Evolutionary conservation across 2,329 filamentous ascomycete species (phyloP).

Genomic region (Penicillium frequentans): DNA sequence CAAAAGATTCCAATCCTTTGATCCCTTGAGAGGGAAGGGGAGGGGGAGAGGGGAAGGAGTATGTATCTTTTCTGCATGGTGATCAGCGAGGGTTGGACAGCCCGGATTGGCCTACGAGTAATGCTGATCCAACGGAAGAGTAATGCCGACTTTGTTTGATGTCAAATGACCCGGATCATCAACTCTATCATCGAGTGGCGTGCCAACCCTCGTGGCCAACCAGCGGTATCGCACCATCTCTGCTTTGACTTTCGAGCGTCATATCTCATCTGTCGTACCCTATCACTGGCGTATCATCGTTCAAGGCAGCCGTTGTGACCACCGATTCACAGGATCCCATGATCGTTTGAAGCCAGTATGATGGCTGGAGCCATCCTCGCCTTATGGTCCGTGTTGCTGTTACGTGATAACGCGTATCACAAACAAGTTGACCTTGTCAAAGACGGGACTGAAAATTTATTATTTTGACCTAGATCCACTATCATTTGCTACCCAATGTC

Average conservation of each 20-base stretch:
- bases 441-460: background rate
- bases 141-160: background rate
- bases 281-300: conserved; percentile 14
- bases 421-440: background rate
- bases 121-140: conserved; percentile 10
- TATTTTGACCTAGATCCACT: background rate
- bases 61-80: background rate
- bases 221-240: conserved; percentile 13
- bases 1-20: background rate
- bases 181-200: conserved; percentile 15
- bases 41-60: background rate
- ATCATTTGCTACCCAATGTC: conserved; percentile 1
- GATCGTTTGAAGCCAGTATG: background rate
- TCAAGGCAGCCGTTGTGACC: conserved; percentile 6
- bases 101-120: conserved; percentile 9
- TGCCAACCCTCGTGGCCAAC: conserved; percentile 20
- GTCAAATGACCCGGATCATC: conserved; percentile 11
- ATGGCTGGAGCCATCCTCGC: background rate
- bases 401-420: conserved; percentile 4
- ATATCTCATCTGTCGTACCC: conserved; percentile 4
- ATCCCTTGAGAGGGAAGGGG: background rate
- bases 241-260: conserved; percentile 3
- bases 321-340: conserved; percentile 10
- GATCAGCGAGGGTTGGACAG: conserved; percentile 5
- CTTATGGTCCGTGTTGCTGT: background rate